These are phyloP conservation scores for Teratosphaeria nubilosa DNA, from an alignment of 2,329 filamentous ascomycete genomes.

Conservation along the genomic window DNA sequence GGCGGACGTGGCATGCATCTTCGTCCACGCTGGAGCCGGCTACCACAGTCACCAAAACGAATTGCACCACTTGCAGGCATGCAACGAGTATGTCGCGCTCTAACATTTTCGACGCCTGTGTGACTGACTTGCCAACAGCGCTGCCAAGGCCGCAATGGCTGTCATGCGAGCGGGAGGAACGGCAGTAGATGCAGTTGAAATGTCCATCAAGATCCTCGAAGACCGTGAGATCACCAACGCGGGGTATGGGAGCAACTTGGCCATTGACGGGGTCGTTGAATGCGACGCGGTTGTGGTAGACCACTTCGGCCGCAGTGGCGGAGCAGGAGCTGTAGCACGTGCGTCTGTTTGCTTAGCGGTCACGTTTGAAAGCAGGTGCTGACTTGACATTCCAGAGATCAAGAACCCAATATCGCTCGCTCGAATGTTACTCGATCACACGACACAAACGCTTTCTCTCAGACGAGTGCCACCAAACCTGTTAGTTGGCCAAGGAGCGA, in stretches of 20 bases:
- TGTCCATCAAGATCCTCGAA: slow-evolving; percentile 77
- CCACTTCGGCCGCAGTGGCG: slow-evolving; percentile 81
- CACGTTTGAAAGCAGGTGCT: neutral
- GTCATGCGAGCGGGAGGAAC: slow-evolving; percentile 68
- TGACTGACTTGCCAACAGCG: slow-evolving; percentile 43
- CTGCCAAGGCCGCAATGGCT: slow-evolving; percentile 73
- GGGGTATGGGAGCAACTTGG: slow-evolving; percentile 89
- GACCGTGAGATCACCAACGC: slow-evolving; percentile 95
- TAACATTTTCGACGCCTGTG: neutral
- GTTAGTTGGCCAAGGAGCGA: slow-evolving; percentile 75
- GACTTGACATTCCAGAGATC: slow-evolving; percentile 50
- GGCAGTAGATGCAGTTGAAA: slow-evolving; percentile 81
- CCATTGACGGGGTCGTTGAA: slow-evolving; percentile 82
- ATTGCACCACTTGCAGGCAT: slow-evolving; percentile 70
- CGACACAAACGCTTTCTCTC: slow-evolving; percentile 67
- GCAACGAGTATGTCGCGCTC: slow-evolving; percentile 61
- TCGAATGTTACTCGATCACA: slow-evolving; percentile 68
- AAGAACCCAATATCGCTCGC: slow-evolving; percentile 88
- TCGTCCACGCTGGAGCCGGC: slow-evolving; percentile 89
- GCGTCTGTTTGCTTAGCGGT: slow-evolving; percentile 30
- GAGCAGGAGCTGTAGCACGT: slow-evolving; percentile 85
- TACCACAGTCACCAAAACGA: slow-evolving; percentile 88
- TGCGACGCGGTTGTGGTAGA: slow-evolving; percentile 92
- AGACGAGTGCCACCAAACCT: slow-evolving; percentile 87
- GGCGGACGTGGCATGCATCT: slow-evolving; percentile 61